These are phyloP conservation scores for Chlamydomonas sp. DNA, from an alignment of 139 green algal genomes.

Conservation along the genomic window DNA sequence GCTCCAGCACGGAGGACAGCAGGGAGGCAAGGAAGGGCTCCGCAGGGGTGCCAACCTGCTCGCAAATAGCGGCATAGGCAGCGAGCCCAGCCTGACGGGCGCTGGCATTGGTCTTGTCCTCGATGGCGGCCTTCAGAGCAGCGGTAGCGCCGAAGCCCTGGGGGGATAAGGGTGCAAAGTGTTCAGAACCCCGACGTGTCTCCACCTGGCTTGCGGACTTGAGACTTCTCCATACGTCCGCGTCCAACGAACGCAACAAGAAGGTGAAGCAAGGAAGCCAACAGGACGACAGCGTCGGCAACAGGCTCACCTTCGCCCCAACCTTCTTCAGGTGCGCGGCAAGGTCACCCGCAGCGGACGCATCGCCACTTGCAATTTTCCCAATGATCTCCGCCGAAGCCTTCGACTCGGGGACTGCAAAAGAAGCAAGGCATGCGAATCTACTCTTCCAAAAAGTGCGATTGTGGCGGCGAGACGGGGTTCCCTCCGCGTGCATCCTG, in stretches of 20 bases:
- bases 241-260: not conserved
- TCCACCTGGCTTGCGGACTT: too few species aligned
- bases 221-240: too few species aligned
- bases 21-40: slow-evolving; percentile 76
- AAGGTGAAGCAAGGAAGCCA: too few species aligned
- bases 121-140: slow-evolving; percentile 16
- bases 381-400: slow-evolving; percentile 38
- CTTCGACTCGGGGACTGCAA: slow-evolving; percentile 36
- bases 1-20: slow-evolving; percentile 69
- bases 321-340: slow-evolving; percentile 34
- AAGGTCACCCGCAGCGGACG: slow-evolving; percentile 1
- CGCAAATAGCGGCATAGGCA: slow-evolving; percentile 51
- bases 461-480: too few species aligned
- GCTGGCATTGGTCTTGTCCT: slow-evolving; percentile 33
- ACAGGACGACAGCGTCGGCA: too few species aligned
- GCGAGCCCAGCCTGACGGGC: slow-evolving; percentile 53
- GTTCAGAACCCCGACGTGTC: too few species aligned
- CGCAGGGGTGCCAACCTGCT: slow-evolving; percentile 41
- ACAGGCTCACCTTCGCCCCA: slow-evolving; percentile 20
- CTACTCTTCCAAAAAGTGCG: too few species aligned
- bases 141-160: slow-evolving; percentile 34
- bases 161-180: too few species aligned
- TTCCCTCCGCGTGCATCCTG: too few species aligned
- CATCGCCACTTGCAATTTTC: slow-evolving; percentile 30
- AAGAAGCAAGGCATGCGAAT: not conserved